Base-by-base conservation (phyloP, 1,284 basidiomycete species). In the Boletellus deceptivus region DNA sequence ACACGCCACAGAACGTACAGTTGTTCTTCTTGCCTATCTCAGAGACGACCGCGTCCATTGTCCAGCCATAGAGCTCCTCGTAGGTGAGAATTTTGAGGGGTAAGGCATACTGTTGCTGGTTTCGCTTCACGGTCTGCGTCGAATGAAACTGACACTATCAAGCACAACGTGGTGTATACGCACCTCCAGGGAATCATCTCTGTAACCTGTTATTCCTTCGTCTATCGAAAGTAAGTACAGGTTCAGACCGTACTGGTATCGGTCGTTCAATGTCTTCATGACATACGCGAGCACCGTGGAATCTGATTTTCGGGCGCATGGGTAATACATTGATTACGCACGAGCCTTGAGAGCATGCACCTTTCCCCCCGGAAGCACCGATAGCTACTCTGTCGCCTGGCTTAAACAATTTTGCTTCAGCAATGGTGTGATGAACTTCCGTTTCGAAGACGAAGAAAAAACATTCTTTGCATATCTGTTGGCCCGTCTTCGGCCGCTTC, bases 1-100 rank as follows among this genome's bases (percentile, higher is more conserved):
- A 99, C 3, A 99, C 96, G 22, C 96, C 96, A 67, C 96, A 99
- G 69, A 98, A 99, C 0, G 96, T 99, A 70, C 96, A 99, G 64
- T 99, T 99, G 64, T 98, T 98, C 77, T 95, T 96, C 71, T 85
- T 85, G n/a, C 96, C 96, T 22, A 98, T 85, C 64, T 94, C 86
- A 22, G 86, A 81, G 33, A 99, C 97, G 49, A 99, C 93, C 17
- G 84, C 80, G 65, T 99, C 96, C 96, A 99, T 99, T 1, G 96
- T 99, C 97, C 97, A 99, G 13, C 96, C 96, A 60, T 99, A 99
- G 6, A 99, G 79, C 61, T 98, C 95, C 53, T 92, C 85, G 62
- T 99, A 99, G 0, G 91, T 92, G 13, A 99, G 77, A 54, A 99
- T 97, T 74, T 96, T 98, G 44, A 99, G 81, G 1, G 97, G 95